phyloP scores from a whole-genome alignment of 2,329 filamentous ascomycete species.

The Xylaria sp. region DNA sequence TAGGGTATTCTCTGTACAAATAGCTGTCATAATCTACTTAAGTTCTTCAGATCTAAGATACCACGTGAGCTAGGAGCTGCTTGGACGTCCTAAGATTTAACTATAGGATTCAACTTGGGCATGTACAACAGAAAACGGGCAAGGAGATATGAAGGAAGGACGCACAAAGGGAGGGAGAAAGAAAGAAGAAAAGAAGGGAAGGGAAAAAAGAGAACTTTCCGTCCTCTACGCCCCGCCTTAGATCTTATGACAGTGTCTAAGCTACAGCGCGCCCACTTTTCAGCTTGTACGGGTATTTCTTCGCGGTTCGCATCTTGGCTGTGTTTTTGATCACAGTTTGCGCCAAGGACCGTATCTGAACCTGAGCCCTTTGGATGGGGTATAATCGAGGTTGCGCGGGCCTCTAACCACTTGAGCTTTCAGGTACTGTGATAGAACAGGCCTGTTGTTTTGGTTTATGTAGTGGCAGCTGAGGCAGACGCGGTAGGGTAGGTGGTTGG shows the following conservation, averaged over 20 bases:
- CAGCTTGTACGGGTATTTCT: background rate
- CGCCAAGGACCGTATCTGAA: slow-evolving; percentile 13
- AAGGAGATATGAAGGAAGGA: too few relatives aligned
- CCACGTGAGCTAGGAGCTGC: background rate
- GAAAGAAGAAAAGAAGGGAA: background rate
- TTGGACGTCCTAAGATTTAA: background rate
- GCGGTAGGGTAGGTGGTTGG: background rate
- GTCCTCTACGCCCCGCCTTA: background rate
- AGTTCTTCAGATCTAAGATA: background rate
- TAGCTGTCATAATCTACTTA: background rate
- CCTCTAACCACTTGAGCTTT: slow-evolving; percentile 1
- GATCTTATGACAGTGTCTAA: background rate
- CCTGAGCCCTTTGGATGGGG: background rate
- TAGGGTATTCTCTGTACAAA: background rate
- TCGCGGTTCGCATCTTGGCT: slow-evolving; percentile 4
- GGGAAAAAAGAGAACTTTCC: background rate
- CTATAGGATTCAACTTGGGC: too few relatives aligned
- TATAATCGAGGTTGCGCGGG: background rate
- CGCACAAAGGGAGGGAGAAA: too few relatives aligned
- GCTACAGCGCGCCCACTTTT: slow-evolving; percentile 11
- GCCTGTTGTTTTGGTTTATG: background rate
- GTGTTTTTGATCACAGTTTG: background rate
- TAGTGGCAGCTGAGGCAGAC: background rate
- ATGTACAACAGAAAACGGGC: too few relatives aligned
- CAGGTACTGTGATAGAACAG: background rate